Evolutionary conservation across 2,329 filamentous ascomycete species (phyloP).

Genomic region (Plectosphaerella plurivora): DNA sequence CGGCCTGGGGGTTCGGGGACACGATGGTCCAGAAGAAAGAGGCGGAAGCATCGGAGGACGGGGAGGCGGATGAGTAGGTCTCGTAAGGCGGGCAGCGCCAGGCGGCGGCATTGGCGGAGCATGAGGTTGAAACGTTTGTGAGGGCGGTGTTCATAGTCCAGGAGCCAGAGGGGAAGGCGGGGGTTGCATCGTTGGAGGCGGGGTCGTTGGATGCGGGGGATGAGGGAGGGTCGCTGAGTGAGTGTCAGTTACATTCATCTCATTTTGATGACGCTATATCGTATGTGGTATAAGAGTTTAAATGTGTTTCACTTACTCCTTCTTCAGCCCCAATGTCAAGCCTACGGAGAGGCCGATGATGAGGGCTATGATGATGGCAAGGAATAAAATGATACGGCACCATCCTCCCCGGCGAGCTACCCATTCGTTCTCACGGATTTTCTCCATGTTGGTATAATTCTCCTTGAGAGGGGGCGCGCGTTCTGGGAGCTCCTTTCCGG

Average conservation of each 20-base stretch:
- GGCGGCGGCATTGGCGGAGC: conserved; percentile 52
- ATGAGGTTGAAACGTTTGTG: conserved; percentile 45
- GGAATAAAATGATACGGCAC: conserved; percentile 24
- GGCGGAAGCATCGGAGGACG: conserved; percentile 28
- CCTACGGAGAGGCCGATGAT: conserved; percentile 33
- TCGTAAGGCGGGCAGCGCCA: conserved; percentile 60
- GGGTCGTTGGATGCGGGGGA: conserved; percentile 2
- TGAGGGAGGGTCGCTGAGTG: neutral
- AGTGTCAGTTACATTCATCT: conserved; percentile 1
- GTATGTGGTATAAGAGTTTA: neutral
- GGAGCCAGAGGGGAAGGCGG: conserved; percentile 55
- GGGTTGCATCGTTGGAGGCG: neutral
- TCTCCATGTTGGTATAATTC: neutral
- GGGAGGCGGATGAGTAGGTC: conserved; percentile 33
- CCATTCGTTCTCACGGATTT: conserved; percentile 11
- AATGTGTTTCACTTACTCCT: conserved; percentile 20
- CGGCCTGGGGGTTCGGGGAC: conserved; percentile 26
- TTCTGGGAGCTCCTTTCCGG: neutral
- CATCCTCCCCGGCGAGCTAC: conserved; percentile 21
- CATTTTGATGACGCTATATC: neutral
- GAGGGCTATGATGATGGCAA: conserved; percentile 23
- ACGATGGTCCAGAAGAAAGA: conserved; percentile 59
- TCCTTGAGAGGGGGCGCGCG: conserved; percentile 3
- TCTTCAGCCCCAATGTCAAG: conserved; percentile 31
- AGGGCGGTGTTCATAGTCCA: conserved; percentile 59